Evolutionary conservation across 192 early-diverging fungal species (phyloP).

Genomic region (Umbelopsis ramanniana): DNA sequence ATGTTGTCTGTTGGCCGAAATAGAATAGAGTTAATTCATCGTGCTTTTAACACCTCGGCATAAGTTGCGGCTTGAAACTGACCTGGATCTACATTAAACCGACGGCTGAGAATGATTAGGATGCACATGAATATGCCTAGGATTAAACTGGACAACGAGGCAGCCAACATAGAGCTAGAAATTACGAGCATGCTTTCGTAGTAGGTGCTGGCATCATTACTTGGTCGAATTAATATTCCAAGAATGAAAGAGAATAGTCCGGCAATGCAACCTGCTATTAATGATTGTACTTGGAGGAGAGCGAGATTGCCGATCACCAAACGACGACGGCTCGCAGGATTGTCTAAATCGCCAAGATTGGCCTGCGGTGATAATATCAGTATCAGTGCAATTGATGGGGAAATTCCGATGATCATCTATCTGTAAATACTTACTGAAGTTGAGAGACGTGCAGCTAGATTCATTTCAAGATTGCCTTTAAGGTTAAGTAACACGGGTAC

Average conservation of each 20-base stretch:
- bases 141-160: conserved; percentile 67
- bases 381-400: background rate
- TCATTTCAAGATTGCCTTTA: conserved; percentile 92
- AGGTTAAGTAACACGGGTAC: conserved; percentile 83
- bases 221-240: conserved; percentile 45
- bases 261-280: conserved; percentile 68
- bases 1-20: conserved; percentile 67
- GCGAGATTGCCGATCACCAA: conserved; percentile 76
- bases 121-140: conserved; percentile 72
- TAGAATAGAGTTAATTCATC: background rate
- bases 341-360: conserved; percentile 69
- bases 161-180: conserved; percentile 64
- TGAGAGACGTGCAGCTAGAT: conserved; percentile 79
- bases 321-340: conserved; percentile 44
- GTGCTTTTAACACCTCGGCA: background rate
- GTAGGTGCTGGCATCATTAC: conserved; percentile 24
- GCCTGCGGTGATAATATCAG: conserved; percentile 36
- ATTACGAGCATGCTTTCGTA: conserved; percentile 57
- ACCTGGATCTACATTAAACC: conserved; percentile 74
- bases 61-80: background rate
- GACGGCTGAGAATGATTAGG: conserved; percentile 65
- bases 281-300: conserved; percentile 72
- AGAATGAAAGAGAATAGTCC: conserved; percentile 68
- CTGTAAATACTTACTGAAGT: conserved; percentile 66
- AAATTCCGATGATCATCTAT: background rate